Base-by-base conservation (phyloP, 768 basidiomycete genomes). In the Xerocomellus chrysenteron region DNA sequence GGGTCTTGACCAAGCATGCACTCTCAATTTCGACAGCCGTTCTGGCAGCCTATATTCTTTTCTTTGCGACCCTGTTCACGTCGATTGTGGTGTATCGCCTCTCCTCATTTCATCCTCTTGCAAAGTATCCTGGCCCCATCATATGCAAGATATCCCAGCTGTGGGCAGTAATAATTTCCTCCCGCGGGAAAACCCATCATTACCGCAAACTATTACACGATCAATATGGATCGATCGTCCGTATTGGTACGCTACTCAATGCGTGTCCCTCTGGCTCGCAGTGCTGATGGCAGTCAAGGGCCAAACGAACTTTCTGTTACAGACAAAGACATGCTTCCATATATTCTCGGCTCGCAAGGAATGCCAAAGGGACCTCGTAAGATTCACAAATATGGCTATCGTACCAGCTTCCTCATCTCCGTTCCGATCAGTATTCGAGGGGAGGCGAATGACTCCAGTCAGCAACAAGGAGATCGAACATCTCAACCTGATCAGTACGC, bases 51-150 rank as follows among this genome's bases (percentile, higher is more conserved):
- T 71, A 65, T 46, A 35, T 37, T 14, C 24, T 50, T 39, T 68
- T 68, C 42, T 57, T 71, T 32, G 12, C 37, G 13, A 57, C 65
- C 7, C 44, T 73, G 3, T 58, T 63, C 33, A 30, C 42, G 6
- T 75, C 75, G 1, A 72, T 74, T 32, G 54, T 64, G 5, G 37
- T 63, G 5, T 76, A 76, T 60, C 74, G 76, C 36, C 57, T 77
- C n/a, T 76, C 76, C 2, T 65, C 74, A 5, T 69, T 65, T 54
- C 75, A 77, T 33, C 74, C 75, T 26, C 70, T 76, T 24, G 72
- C 76, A 11, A 63, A 57, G 17, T 74, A 72, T 57, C 75, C 76
- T 32, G 76, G 75, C 4, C 76, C 76, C 5, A 43, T 61, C 30
- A 41, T 62, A 5, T 66, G 67, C 52, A 74, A 64, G 52, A 24